Evolutionary conservation across 768 basidiomycete genomes (phyloP), one percentile per base, ranked within the genome.

Genomic region (Kwoniella sp.): DNA sequence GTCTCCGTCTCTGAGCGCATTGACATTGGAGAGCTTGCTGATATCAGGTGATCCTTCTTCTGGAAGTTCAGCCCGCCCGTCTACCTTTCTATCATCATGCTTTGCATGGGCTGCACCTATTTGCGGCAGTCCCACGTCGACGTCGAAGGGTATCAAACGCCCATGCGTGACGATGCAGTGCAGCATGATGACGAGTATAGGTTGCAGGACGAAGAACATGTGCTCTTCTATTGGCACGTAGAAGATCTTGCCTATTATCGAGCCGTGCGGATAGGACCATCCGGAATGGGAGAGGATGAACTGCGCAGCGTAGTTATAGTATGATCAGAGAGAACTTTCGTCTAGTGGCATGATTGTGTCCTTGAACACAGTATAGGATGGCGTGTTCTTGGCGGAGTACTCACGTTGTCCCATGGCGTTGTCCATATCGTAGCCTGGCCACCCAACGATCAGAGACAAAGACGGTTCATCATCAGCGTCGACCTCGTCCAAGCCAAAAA

Each of bases 321-420:
- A 25, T 34, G 13, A 13, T 5, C 34, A 34, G 13, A 34, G 34
- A 34, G 34, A 13, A 55, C 51, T 22, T 61, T 12, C 23, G 12
- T 12, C 12, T 23, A 52, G 12, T 45, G 41, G n/a, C n/a, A n/a
- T n/a, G n/a, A n/a, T n/a, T n/a, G n/a, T n/a, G 13, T 12, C n/a
- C 8, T n/a, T 41, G 22, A 45, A 26, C 34, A 29, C 57, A 13
- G 11, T 7, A 55, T 20, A 31, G 13, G 9, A 30, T 22, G 13
- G 22, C 26, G 13, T 20, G 12, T 1, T 15, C 8, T 15, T 34
- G 48, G n/a, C n/a, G n/a, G n/a, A n/a, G n/a, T n/a, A n/a, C 76
- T 66, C 30, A 79, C 78, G 58, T 78, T 80, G 51, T 80, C 79
- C 79, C 79, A 80, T 52, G 77, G 77, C n/a, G 75, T 80, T 0